phyloP scores from a whole-genome alignment of 345 rosid genomes.

The Eucalyptus coolabah region DNA sequence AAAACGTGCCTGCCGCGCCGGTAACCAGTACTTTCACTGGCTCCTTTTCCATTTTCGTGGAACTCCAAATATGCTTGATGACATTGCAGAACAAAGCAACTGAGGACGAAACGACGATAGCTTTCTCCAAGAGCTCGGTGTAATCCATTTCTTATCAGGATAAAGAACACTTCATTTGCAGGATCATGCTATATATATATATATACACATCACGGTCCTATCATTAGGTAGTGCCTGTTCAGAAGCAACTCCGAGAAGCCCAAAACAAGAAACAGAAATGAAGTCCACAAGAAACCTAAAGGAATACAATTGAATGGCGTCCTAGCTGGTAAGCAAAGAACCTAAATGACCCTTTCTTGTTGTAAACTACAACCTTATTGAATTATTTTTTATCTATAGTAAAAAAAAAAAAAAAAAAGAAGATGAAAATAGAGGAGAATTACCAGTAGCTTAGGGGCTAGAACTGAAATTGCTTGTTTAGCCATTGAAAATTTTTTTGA shows the following conservation, averaged over 20 bases:
- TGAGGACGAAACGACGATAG: constrained; percentile 26
- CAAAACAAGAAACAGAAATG: not conserved
- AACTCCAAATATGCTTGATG: constrained; percentile 41
- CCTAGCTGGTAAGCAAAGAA: not conserved
- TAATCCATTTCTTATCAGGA: not conserved
- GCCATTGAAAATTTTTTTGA: not conserved
- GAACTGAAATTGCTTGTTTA: not conserved
- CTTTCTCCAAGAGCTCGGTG: constrained; percentile 27
- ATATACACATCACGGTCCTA: not conserved
- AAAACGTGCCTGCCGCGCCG: constrained; percentile 75
- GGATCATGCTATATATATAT: not conserved
- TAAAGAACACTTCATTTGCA: not conserved
- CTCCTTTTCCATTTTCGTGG: constrained; percentile 41
- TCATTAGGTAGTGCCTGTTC: not conserved
- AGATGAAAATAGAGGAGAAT: not conserved
- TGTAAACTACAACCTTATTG: not conserved
- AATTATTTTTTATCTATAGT: not conserved
- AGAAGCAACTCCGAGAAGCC: not conserved
- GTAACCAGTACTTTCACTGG: constrained; percentile 53
- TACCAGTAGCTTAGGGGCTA: not conserved
- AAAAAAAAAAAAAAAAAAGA: not conserved
- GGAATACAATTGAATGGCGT: not conserved
- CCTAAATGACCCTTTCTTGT: not conserved
- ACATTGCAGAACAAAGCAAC: constrained; percentile 40
- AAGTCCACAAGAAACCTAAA: not conserved